Evolutionary conservation across 2,329 filamentous ascomycete genomes (phyloP).

Genomic region (Fusarium drepaniforme): DNA sequence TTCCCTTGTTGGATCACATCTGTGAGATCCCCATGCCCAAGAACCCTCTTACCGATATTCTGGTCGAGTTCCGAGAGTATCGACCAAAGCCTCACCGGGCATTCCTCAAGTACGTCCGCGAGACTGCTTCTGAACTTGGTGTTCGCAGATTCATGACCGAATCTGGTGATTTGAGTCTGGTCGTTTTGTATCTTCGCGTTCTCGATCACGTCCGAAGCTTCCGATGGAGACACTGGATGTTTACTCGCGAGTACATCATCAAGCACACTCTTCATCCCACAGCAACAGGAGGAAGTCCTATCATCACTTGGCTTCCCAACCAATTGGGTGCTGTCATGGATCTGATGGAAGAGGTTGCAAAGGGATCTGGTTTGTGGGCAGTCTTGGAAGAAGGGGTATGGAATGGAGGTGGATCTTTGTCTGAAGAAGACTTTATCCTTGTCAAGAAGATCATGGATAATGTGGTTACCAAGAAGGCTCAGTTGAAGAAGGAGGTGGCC

Average conservation of each 20-base stretch:
- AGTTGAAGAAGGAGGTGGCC: constrained; percentile 77
- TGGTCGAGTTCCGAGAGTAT: constrained; percentile 90
- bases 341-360: constrained; percentile 74
- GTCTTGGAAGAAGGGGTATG: constrained; percentile 33
- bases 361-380: constrained; percentile 43
- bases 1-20: constrained; percentile 90
- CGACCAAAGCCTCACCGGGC: constrained; percentile 89
- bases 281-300: constrained; percentile 84
- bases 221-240: constrained; percentile 88
- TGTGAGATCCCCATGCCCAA: constrained; percentile 88
- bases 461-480: constrained; percentile 72
- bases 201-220: constrained; percentile 85
- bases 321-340: constrained; percentile 81
- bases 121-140: constrained; percentile 60
- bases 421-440: constrained; percentile 24
- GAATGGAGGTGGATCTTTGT: constrained; percentile 32
- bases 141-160: constrained; percentile 65
- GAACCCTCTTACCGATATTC: constrained; percentile 89
- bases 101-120: constrained; percentile 80
- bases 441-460: constrained; percentile 72
- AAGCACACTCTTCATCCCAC: constrained; percentile 82
- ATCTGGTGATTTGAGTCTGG: constrained; percentile 52
- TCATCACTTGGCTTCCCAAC: constrained; percentile 88
- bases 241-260: constrained; percentile 86
- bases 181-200: constrained; percentile 72